Evolutionary conservation across 2,329 filamentous ascomycete genomes (phyloP), one percentile per base, ranked within the genome.

Genomic region (Alternaria infectoria): DNA sequence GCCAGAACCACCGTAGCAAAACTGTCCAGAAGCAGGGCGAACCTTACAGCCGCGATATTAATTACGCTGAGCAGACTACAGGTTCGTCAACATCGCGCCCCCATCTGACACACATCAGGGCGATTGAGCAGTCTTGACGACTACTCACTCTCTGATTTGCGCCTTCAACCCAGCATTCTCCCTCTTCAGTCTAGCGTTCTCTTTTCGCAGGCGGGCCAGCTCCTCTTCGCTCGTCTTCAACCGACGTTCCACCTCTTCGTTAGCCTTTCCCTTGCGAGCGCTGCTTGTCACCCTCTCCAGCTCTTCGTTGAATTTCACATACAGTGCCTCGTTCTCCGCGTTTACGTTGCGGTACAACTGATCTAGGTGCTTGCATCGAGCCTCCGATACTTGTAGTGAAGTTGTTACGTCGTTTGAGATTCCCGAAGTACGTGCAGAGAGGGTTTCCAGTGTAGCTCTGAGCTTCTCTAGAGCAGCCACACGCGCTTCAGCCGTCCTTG

Each of bases 271-370:
- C 5, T 88, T 88, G 69, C 88, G 89, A 51, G 96, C 85, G 44
- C 72, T 74, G 44, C 90, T 92, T 77, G 89, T 91, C 64, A 97
- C 92, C 82, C 91, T 93, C 71, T 88, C 91, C 51, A 98, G 83
- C 81, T 97, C 95, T n/a, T 89, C 88, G 74, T 97, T 97, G 83
- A 97, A 97, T 64, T 90, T 90, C 69, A 95, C 91, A 79, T 97
- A 97, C 59, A 98, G 84, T 28, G 95, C 87, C 81, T 97, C 94
- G 72, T 97, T 98, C 83, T 98, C 95, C 0, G 93, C 92, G 71
- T 90, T 93, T 15, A 90, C 88, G 75, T 97, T 93, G 68, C 93
- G 91, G 82, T 96, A 97, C 55, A 97, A 83, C 80, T 96, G 92
- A 77, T 97, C 94, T 57, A 97, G 88, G 44, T 91, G 91, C 71